Base-by-base conservation (phyloP, 2,329 filamentous ascomycete species). In the Colletotrichum aenigma region DNA sequence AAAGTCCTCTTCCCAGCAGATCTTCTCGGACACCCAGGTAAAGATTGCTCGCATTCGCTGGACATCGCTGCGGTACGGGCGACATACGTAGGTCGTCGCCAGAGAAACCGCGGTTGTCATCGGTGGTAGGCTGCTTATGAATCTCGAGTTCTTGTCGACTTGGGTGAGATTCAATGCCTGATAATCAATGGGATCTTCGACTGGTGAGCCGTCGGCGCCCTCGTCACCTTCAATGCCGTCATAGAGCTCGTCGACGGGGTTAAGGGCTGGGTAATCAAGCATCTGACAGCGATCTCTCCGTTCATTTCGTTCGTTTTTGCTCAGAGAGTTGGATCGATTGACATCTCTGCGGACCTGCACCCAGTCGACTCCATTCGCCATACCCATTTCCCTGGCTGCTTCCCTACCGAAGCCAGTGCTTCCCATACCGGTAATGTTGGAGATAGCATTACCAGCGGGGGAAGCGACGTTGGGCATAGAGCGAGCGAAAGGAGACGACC, bases 311-410 rank as follows among this genome's bases (percentile, higher is more conserved):
- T 99, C 97, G 78, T 96, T 97, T 76, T 93, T 93, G 84, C 96
- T 98, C 48, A 98, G 88, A 0, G 96, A 97, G 81, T 98, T 98
- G 5, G 96, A 98, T 43, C 97, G 92, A 84, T 99, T 98, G 62
- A 99, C 94, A 84, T 99, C 97, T 61, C 97, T 92, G 43, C 97
- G 94, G 26, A 98, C 96, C 83, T 98, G 96, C n/a, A 99, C 96
- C 96, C 97, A 99, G 83, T 98, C 96, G 16, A 94, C 90, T 2
- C 86, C 87, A 24, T 86, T 79, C 48, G 87, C 90, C 8, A 94
- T 84, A 3, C 94, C 95, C 90, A 94, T 94, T 21, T 97, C 95
- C 71, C 91, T 90, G 16, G 92, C 90, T 6, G 89, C 86, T 77
- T 92, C 91, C 61, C 88, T 87, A 70, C 81, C 85, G 73, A 84